A percentile compares a stretch with the other conserved stretches of the same genome.
Conservation (phyloP, 352 stramenopile genomes). For the Globisporangium uncinulatum region DNA sequence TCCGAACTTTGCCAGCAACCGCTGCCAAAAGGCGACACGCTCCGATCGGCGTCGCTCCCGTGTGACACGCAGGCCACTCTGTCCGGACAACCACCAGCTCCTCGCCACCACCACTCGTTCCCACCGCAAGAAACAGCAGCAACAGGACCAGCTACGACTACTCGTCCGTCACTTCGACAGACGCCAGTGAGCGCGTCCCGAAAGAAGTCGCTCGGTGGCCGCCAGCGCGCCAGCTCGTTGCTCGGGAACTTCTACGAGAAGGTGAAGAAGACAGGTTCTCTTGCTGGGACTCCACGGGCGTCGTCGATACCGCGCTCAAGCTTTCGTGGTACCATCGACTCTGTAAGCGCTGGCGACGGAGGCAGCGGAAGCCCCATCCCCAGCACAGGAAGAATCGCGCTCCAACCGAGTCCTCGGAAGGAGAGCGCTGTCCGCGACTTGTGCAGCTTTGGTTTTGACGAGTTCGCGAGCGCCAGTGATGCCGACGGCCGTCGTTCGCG, state of each 20-base stretch:
- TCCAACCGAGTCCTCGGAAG: constrained; percentile 16
- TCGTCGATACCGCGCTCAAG: not conserved
- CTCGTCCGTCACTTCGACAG: not conserved
- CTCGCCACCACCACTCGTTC: constrained; percentile 6
- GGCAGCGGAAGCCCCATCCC: no score
- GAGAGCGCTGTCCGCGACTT: not conserved
- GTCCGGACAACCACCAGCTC: constrained; percentile 4
- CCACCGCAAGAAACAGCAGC: not conserved
- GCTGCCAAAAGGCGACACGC: not conserved
- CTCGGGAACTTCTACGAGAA: constrained; percentile 10
- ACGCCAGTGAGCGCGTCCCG: not conserved
- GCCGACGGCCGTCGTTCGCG: not conserved
- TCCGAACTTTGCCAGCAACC: no score
- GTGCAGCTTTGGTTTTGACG: constrained; percentile 21
- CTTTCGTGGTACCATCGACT: not conserved
- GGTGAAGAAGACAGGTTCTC: constrained; percentile 8
- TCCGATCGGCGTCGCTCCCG: constrained; percentile 3
- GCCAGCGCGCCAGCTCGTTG: constrained; percentile 7
- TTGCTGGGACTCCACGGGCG: constrained; percentile 1
- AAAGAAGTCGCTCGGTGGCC: constrained; percentile 4
- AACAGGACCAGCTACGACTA: no score
- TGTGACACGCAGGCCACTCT: not conserved
- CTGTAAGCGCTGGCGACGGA: not conserved
- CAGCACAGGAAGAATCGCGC: constrained; percentile 5
- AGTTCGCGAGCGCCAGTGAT: constrained; percentile 14